phyloP scores from a whole-genome alignment of 495 filamentous ascomycete species.

The Annulohypoxylon moriforme region DNA sequence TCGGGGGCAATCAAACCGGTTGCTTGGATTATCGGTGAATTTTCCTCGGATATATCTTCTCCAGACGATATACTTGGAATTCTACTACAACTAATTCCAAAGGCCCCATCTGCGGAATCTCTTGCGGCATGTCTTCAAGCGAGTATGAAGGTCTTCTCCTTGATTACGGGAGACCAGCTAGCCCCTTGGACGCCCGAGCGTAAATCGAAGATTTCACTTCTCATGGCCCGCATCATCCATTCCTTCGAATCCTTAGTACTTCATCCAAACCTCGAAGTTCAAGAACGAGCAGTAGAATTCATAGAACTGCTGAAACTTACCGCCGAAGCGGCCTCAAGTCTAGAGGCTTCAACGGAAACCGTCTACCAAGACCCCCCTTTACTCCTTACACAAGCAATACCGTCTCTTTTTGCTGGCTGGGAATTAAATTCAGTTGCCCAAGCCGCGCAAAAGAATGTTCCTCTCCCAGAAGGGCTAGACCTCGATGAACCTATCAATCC shows the following conservation, averaged over 20 bases:
- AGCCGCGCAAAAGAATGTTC: constrained; percentile 87
- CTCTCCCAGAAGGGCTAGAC: constrained; percentile 76
- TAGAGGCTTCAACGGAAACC: constrained; percentile 64
- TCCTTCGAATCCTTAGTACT: constrained; percentile 79
- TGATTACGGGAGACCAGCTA: constrained; percentile 67
- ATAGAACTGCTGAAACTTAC: constrained; percentile 87
- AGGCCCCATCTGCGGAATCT: constrained; percentile 65
- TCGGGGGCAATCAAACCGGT: constrained; percentile 75
- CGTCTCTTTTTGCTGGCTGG: constrained; percentile 82
- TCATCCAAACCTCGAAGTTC: constrained; percentile 92
- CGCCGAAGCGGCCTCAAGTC: constrained; percentile 78
- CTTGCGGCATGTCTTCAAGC: constrained; percentile 87
- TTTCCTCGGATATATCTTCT: constrained; percentile 71
- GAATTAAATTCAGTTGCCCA: constrained; percentile 91
- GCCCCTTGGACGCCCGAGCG: constrained; percentile 70
- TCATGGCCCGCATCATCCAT: constrained; percentile 81
- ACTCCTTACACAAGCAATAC: constrained; percentile 87
- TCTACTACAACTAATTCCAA: constrained; percentile 74
- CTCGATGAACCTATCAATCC: constrained; percentile 83
- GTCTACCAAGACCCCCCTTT: constrained; percentile 74
- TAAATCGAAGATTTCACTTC: constrained; percentile 75
- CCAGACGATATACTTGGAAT: constrained; percentile 74
- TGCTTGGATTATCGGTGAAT: constrained; percentile 91
- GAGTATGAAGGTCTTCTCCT: constrained; percentile 81
- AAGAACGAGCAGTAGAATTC: constrained; percentile 93